A percentile compares a stretch with the other conserved stretches of the same genome.
phyloP scores from a whole-genome alignment of 331 rosid species.

The Quercus tomentella region DNA sequence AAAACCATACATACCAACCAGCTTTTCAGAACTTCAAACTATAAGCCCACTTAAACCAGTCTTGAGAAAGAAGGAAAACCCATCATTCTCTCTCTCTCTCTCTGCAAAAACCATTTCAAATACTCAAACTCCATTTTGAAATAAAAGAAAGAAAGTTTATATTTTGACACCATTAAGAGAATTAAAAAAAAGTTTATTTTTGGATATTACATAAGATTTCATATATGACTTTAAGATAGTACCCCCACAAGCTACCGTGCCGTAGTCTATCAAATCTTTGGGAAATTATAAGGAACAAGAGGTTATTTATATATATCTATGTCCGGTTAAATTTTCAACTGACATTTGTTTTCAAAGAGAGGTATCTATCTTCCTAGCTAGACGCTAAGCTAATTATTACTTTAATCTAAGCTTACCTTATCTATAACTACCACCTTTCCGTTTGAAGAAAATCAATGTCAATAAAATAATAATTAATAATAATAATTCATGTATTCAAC shows the following conservation, averaged over 20 bases:
- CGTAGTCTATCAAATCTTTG: neutral
- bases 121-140: constrained; percentile 13
- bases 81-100: neutral
- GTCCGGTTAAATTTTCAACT: neutral
- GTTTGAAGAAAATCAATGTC: neutral
- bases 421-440: neutral
- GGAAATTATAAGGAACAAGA: neutral
- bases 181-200: too few species aligned
- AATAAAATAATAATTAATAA: neutral
- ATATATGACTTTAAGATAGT: neutral
- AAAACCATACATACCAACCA: constrained; percentile 10
- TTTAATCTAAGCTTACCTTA: too few species aligned
- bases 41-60: constrained; percentile 5
- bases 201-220: neutral
- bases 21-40: constrained; percentile 21
- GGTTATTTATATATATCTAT: neutral
- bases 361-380: neutral
- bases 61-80: neutral
- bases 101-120: constrained; percentile 6
- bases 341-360: neutral
- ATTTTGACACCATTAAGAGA: neutral
- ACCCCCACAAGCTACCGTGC: neutral
- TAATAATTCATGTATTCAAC: too few species aligned
- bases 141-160: neutral
- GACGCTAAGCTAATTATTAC: too few species aligned